phyloP scores from a whole-genome alignment of 2,329 filamentous ascomycete species.

The Exophiala sp. region DNA sequence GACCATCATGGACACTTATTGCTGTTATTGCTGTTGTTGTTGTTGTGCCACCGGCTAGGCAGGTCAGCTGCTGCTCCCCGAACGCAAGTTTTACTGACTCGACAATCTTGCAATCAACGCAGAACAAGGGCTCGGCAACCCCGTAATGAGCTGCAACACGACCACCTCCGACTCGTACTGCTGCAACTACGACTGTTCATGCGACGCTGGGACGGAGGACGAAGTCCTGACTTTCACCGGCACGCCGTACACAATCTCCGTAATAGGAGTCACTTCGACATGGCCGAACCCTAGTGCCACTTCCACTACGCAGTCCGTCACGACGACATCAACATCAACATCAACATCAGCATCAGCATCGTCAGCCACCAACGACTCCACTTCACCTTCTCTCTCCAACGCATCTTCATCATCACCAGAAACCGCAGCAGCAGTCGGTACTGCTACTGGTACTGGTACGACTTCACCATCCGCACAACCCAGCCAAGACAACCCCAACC shows the following conservation, averaged over 20 bases:
- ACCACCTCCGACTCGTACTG: slow-evolving; percentile 26
- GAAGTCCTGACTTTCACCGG: slow-evolving; percentile 11
- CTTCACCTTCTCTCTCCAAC: no score
- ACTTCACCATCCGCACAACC: not conserved
- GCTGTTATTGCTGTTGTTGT: no score
- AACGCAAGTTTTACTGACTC: no score
- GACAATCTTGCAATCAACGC: not conserved
- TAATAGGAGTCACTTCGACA: slow-evolving; percentile 4
- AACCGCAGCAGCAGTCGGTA: not conserved
- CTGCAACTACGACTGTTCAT: slow-evolving; percentile 28
- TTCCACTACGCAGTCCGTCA: not conserved
- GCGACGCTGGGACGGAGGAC: not conserved
- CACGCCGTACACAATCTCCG: slow-evolving; percentile 8
- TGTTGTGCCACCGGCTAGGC: no score
- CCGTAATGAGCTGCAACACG: slow-evolving; percentile 26
- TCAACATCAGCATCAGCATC: no score
- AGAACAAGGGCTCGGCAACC: slow-evolving; percentile 17
- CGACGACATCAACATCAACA: not conserved
- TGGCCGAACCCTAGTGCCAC: slow-evolving; percentile 9
- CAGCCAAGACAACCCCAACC: not conserved
- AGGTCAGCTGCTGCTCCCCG: no score
- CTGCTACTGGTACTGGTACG: not conserved
- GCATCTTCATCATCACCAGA: no score
- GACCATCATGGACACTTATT: no score
- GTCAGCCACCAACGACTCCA: no score